phyloP scores from a whole-genome alignment of 2,329 filamentous ascomycete species.

The Penicillium sp. region DNA sequence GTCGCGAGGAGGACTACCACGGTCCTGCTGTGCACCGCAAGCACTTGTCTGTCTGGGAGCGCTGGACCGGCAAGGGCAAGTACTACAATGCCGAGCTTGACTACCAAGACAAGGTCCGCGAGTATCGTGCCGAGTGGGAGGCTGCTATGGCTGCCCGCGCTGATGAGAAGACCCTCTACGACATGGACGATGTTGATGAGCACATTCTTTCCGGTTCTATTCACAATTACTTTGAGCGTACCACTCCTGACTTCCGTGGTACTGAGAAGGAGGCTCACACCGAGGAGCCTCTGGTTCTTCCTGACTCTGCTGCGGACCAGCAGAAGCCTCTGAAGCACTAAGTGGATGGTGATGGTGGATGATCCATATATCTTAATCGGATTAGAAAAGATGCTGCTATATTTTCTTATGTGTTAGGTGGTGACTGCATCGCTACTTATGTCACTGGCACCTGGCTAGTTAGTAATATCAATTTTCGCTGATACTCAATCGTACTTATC shows the following conservation, averaged over 20 bases:
- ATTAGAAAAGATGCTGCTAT: no score
- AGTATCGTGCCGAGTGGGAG: slow-evolving; percentile 63
- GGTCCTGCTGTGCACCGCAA: slow-evolving; percentile 84
- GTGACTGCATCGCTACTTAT: not conserved
- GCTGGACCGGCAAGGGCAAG: slow-evolving; percentile 66
- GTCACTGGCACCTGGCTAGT: not conserved
- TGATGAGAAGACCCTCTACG: slow-evolving; percentile 38
- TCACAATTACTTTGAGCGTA: slow-evolving; percentile 50
- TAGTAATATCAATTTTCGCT: no score
- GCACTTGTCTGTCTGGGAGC: slow-evolving; percentile 89
- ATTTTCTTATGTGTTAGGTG: no score
- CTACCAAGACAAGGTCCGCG: slow-evolving; percentile 75
- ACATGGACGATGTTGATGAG: slow-evolving; percentile 40
- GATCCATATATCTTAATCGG: not conserved
- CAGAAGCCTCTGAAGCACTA: slow-evolving; percentile 8
- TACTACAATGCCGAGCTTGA: slow-evolving; percentile 76
- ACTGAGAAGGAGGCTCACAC: slow-evolving; percentile 24
- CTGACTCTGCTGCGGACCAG: slow-evolving; percentile 12
- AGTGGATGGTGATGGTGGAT: not conserved
- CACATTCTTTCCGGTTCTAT: slow-evolving; percentile 46
- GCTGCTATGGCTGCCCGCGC: slow-evolving; percentile 43
- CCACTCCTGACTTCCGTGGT: slow-evolving; percentile 37
- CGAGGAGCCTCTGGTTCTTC: slow-evolving; percentile 10
- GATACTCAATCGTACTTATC: slow-evolving; percentile 4
- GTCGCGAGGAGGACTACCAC: slow-evolving; percentile 76